These are phyloP conservation scores for Podosphaera aphanis DNA, from an alignment of 2,329 filamentous ascomycete genomes.

Conservation along the genomic window DNA sequence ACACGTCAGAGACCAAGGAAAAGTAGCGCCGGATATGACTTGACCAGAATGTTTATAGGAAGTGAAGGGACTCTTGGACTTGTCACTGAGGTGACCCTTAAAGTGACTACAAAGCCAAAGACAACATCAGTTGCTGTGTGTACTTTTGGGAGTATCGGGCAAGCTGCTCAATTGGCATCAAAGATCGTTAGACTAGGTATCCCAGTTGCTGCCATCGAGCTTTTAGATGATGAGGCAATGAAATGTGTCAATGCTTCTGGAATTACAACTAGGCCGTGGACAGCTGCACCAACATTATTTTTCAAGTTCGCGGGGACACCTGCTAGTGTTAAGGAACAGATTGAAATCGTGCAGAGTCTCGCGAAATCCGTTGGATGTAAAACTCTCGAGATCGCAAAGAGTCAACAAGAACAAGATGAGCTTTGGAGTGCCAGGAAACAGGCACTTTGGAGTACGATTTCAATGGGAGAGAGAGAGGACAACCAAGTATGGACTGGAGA, in stretches of 20 bases:
- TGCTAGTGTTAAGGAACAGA: constrained; percentile 53
- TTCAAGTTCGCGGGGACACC: constrained; percentile 64
- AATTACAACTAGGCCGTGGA: constrained; percentile 42
- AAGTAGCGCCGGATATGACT: constrained; percentile 75
- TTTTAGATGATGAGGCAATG: constrained; percentile 84
- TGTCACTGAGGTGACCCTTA: constrained; percentile 75
- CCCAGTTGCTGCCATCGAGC: constrained; percentile 75
- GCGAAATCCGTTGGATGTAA: constrained; percentile 37
- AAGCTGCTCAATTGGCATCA: constrained; percentile 39
- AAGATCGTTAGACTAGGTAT: constrained; percentile 60
- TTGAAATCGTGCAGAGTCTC: constrained; percentile 39
- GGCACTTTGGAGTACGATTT: constrained; percentile 60
- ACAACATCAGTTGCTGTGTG: constrained; percentile 60
- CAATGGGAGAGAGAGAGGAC: constrained; percentile 31
- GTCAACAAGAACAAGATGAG: constrained; percentile 45
- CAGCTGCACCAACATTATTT: constrained; percentile 53
- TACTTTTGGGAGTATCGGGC: constrained; percentile 27
- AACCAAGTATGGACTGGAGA: constrained; percentile 70
- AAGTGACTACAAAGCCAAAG: constrained; percentile 60
- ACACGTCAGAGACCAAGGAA: constrained; percentile 73
- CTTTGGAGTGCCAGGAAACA: constrained; percentile 71
- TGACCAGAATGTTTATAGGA: constrained; percentile 74
- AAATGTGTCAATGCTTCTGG: constrained; percentile 41
- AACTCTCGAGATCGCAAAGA: constrained; percentile 57
- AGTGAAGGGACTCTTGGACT: constrained; percentile 80